A percentile compares a stretch with the other conserved stretches of the same genome.
These are phyloP conservation scores for Globisporangium paroecandrum DNA, from an alignment of 352 stramenopile genomes.

Conservation along the genomic window DNA sequence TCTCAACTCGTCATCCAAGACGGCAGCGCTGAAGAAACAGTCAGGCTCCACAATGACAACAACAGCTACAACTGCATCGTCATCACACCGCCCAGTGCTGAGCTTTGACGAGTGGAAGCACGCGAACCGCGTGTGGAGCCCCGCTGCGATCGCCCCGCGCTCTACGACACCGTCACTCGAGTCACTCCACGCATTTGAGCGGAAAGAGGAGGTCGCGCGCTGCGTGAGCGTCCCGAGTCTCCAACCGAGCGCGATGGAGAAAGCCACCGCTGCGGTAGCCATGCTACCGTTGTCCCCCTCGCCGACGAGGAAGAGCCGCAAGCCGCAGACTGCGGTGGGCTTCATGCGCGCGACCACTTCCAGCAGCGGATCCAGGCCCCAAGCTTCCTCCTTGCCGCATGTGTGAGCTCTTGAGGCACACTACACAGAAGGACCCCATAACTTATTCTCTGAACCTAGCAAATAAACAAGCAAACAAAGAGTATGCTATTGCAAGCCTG, in stretches of 20 bases:
- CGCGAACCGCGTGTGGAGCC: constrained; percentile 47
- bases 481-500: not conserved
- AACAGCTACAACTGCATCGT: not conserved
- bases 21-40: constrained; percentile 17
- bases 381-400: constrained; percentile 15
- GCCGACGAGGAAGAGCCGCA: constrained; percentile 20
- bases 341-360: constrained; percentile 15
- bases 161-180: constrained; percentile 33
- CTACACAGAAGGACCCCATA: not conserved
- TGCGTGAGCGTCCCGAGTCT: constrained; percentile 59
- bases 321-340: constrained; percentile 12
- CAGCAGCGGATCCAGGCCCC: not conserved
- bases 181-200: constrained; percentile 19
- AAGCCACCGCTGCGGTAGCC: constrained; percentile 22
- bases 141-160: constrained; percentile 13
- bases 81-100: constrained; percentile 18
- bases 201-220: constrained; percentile 37
- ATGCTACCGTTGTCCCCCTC: constrained; percentile 4
- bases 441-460: not conserved
- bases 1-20: constrained; percentile 15
- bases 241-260: constrained; percentile 56
- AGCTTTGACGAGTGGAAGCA: constrained; percentile 67
- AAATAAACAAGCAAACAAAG: not conserved
- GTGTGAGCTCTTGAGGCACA: constrained; percentile 8
- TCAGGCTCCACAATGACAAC: not conserved